Base-by-base conservation (phyloP, 371 early-diverging fungal genomes). In the Syncephalastrum racemosum region DNA sequence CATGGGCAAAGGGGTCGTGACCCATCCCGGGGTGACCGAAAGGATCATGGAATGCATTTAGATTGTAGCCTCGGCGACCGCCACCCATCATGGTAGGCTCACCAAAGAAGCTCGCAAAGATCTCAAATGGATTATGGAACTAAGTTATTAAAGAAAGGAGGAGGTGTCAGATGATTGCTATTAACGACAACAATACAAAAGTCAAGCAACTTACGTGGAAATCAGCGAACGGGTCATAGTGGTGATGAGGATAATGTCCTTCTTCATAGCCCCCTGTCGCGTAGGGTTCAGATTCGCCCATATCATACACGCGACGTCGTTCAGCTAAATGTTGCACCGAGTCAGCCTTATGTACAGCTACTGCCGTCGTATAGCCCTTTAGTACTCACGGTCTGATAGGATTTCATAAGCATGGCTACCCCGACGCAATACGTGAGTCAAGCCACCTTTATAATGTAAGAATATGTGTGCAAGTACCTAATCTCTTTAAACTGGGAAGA, bases 331-430 rank as follows among this genome's bases (percentile, higher is more conserved):
- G 22, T 59, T 47, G 16, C 42, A 16, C 23, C 23, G 43, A 45
- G n/a, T 54, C 27, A 48, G 27, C 13, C 14, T 40, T 14, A 14
- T 25, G 39, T 23, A 22, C 19, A 27, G 39, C 13, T n/a, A n/a
- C n/a, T 27, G 7, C 39, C 12, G 7, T 18, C 14, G 13, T 31
- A 18, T 22, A 31, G 3, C 18, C 22, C 27, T 36, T 31, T 19
- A 13, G 40, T 39, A 54, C 72, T 58, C 78, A 82, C 79, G 62
- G 57, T 83, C 81, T 20, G 76, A 75, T 45, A 83, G 53, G 18
- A 81, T 69, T 60, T 83, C 81, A 53, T 80, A 83, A 15, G 83
- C 83, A 57, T 81, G 69, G 53, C 75, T 75, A 51, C 10, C 36
- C 6, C 6, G 36, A 31, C n/a, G 36, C 6, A 31, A 10, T 8